phyloP scores from a whole-genome alignment of 331 rosid species.

The Pyracantha coccinea region DNA sequence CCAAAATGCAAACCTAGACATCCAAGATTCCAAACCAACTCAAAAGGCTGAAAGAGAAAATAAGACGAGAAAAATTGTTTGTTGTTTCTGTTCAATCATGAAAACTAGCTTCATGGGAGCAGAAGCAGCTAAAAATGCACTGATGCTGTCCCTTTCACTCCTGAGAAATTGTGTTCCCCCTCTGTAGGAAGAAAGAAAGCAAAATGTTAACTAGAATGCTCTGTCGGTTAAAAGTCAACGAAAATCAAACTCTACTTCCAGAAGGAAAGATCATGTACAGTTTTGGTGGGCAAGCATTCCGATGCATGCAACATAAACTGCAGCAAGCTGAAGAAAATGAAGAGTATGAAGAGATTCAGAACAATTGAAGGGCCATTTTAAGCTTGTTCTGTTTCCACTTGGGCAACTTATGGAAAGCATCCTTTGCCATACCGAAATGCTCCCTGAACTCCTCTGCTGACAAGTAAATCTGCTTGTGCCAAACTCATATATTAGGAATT shows the following conservation, averaged over 20 bases:
- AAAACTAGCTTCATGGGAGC: conserved; percentile 63
- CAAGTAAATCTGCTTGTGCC: conserved; percentile 60
- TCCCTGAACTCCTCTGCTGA: conserved; percentile 77
- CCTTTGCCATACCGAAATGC: conserved; percentile 70
- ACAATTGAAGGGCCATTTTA: conserved; percentile 82
- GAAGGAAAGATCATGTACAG: conserved; percentile 17
- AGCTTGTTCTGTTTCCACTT: conserved; percentile 98
- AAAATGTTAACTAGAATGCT: conserved; percentile 19
- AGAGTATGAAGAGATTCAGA: conserved; percentile 40
- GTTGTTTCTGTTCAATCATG: conserved; percentile 29
- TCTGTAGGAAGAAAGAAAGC: conserved; percentile 32
- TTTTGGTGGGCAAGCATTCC: conserved; percentile 26
- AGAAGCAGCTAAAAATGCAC: conserved; percentile 79
- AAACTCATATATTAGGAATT: conserved; percentile 15
- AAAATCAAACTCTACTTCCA: neutral
- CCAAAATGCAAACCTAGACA: conserved; percentile 36
- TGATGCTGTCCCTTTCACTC: conserved; percentile 73
- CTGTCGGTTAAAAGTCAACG: neutral
- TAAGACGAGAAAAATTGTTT: neutral
- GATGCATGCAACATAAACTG: conserved; percentile 46
- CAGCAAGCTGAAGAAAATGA: conserved; percentile 30
- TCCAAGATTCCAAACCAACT: conserved; percentile 23
- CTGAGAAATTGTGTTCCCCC: conserved; percentile 28
- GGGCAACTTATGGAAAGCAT: conserved; percentile 75
- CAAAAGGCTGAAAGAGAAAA: conserved; percentile 12